Conservation (phyloP, 2,329 filamentous ascomycete genomes). For the Metarhizium brunneum region DNA sequence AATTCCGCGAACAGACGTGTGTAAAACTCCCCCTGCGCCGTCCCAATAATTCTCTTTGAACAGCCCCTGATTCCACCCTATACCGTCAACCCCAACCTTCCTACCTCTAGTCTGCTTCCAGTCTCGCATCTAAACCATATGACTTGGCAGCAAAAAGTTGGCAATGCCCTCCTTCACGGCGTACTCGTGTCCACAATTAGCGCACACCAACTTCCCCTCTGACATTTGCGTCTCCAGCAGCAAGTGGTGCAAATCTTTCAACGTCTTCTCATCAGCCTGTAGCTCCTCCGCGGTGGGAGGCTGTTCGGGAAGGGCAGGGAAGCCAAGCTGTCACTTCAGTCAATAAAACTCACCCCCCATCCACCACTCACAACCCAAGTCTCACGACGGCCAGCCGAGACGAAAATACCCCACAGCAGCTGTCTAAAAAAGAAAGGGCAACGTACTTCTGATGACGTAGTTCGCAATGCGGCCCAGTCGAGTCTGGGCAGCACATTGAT, state of each 20-base stretch:
- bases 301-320: slow-evolving; percentile 59
- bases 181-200: slow-evolving; percentile 88
- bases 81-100: neutral
- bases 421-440: neutral
- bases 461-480: slow-evolving; percentile 76
- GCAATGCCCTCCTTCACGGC: slow-evolving; percentile 91
- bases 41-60: neutral
- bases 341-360: neutral
- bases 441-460: slow-evolving; percentile 66
- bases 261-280: slow-evolving; percentile 55
- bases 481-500: slow-evolving; percentile 77
- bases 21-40: slow-evolving; percentile 1
- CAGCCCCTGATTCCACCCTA: neutral
- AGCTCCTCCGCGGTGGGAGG: slow-evolving; percentile 55
- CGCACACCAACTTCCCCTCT: slow-evolving; percentile 84
- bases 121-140: slow-evolving; percentile 51
- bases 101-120: neutral
- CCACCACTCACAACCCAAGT: too few species aligned
- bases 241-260: slow-evolving; percentile 71
- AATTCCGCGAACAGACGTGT: neutral
- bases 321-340: slow-evolving; percentile 53
- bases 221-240: slow-evolving; percentile 84
- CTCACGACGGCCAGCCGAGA: neutral
- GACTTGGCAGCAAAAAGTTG: slow-evolving; percentile 89
- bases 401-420: neutral